phyloP scores from a whole-genome alignment of 768 basidiomycete species.

The Leccinum arenicola region DNA sequence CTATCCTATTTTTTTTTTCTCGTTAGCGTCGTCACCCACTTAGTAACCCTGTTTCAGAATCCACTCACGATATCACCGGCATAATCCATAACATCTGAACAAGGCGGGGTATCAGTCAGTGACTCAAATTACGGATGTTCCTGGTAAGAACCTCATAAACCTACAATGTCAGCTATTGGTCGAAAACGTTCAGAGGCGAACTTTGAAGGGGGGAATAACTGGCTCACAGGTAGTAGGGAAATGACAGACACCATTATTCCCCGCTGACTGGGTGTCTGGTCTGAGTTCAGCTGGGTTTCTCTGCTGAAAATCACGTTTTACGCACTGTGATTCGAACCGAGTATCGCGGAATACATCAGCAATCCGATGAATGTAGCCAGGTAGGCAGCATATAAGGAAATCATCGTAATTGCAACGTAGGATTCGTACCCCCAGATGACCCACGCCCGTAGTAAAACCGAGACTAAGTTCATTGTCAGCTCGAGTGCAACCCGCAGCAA shows the following conservation, averaged over 20 bases:
- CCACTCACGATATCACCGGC: conserved; percentile 1
- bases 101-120: background rate
- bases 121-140: background rate
- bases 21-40: background rate
- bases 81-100: background rate
- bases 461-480: conserved; percentile 2
- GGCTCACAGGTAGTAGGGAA: background rate
- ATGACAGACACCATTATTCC: background rate
- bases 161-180: background rate
- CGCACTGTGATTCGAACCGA: background rate
- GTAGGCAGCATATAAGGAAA: conserved; percentile 12
- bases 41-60: too few species aligned
- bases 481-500: background rate
- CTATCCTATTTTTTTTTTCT: background rate
- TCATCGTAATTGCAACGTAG: background rate
- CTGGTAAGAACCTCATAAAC: background rate
- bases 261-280: background rate
- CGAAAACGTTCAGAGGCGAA: background rate
- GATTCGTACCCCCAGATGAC: conserved; percentile 15
- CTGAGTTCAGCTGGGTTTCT: background rate
- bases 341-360: background rate
- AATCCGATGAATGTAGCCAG: background rate
- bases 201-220: background rate
- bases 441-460: conserved; percentile 19
- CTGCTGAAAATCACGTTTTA: background rate